Base-by-base conservation (phyloP, 345 rosid species). In the Camelina hispida region DNA sequence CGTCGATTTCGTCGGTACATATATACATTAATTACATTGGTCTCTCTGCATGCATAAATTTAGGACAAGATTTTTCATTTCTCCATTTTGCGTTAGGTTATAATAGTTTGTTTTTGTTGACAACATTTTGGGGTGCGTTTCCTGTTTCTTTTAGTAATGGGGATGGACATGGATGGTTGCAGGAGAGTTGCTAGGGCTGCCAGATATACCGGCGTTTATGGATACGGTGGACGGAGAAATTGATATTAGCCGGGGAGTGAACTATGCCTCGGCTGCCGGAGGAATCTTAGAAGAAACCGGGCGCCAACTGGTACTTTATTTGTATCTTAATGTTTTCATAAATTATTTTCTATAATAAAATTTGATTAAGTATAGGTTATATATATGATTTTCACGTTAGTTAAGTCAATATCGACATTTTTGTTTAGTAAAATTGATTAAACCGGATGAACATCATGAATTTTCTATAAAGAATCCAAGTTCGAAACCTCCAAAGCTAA, bases 211-310 rank as follows among this genome's bases (percentile, higher is more conserved):
- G 35, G 82, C 96, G 11, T 84, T 66, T 55, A 79, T 79, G 12
- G 79, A 69, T 7, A 82, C 96, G 0, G 40, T 79, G 11, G 68
- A 47, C n/a, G 80, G 76, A 11, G 84, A 81, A 54, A 68, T 58
- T 42, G 71, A 80, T 72, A 75, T 88, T 43, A 79, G 81, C 20
- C 72, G 71, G 17, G 93, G 95, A 38, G 87, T 90, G 8, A 93
- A 93, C 79, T 93, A 86, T 57, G 98, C 96, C 4, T 93, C 98
- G 6, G 98, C 98, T 1, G 98, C 93, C 23, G 96, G 89, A 1
- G 98, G 98, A 68, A 88, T 90, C 52, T 86, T 88, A 20, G 91
- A 90, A 6, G 84, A 79, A 75, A 83, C 89, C 3, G 98, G 96
- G 79, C 85, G 81, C 75, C 79, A 75, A 54, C 69, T 79, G 25